phyloP scores from a whole-genome alignment of 192 early-diverging fungal species.

The Backusella liffmaniae region DNA sequence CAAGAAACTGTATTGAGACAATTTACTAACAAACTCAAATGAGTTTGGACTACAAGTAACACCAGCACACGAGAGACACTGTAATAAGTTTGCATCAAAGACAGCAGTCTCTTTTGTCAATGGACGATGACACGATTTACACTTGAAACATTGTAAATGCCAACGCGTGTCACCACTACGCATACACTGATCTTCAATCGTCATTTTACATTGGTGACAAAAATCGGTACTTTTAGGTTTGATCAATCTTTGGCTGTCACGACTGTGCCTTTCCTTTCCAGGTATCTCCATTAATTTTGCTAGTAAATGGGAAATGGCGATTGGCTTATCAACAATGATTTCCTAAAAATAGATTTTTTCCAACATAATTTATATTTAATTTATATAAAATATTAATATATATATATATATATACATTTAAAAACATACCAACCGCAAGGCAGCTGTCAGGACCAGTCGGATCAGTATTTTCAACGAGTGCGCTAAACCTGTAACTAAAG shows the following conservation, averaged over 20 bases:
- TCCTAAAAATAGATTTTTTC: slow-evolving; percentile 33
- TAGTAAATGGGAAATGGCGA: slow-evolving; percentile 67
- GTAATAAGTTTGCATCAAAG: slow-evolving; percentile 11
- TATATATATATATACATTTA: not conserved
- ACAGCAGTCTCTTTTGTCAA: slow-evolving; percentile 21
- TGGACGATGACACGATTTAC: slow-evolving; percentile 59
- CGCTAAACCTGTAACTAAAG: slow-evolving; percentile 86
- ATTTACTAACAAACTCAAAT: slow-evolving; percentile 76
- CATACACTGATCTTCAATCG: slow-evolving; percentile 89
- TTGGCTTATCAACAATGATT: slow-evolving; percentile 47
- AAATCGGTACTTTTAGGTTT: slow-evolving; percentile 60
- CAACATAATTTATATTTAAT: not conserved
- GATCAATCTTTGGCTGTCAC: slow-evolving; percentile 24
- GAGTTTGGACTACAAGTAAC: slow-evolving; percentile 19
- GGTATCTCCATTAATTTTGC: slow-evolving; percentile 73
- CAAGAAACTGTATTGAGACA: slow-evolving; percentile 91
- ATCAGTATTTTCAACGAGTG: slow-evolving; percentile 92
- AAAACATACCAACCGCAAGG: slow-evolving; percentile 70
- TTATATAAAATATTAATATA: not conserved
- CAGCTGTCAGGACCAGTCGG: slow-evolving; percentile 82
- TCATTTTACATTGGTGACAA: slow-evolving; percentile 73
- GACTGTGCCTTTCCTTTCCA: slow-evolving; percentile 37
- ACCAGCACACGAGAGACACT: slow-evolving; percentile 22
- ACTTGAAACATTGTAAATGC: slow-evolving; percentile 85
- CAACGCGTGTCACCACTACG: slow-evolving; percentile 68